Evolutionary conservation across 2,329 filamentous ascomycete genomes (phyloP), one percentile per base, ranked within the genome.

Genomic region (Colletotrichum sp.): DNA sequence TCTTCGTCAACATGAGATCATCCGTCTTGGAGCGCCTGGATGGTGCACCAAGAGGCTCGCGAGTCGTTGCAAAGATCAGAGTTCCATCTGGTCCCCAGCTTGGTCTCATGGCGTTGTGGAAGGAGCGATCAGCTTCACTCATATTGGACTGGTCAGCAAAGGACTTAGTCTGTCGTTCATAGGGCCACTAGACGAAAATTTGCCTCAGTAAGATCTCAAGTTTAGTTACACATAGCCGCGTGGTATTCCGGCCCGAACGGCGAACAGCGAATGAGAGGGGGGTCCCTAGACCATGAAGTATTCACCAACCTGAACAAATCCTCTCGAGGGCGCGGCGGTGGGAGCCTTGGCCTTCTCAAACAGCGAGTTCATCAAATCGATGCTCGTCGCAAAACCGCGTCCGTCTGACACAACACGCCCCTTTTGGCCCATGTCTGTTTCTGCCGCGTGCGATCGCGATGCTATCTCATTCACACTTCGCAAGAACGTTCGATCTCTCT

Each of bases 301-400:
- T 80, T 88, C 85, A 96, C 96, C 94, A 92, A 98, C 97, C 96
- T 98, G 90, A 73, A 90, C 93, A 85, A 96, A 94, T 82, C 94
- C 94, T 86, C 92, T 92, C 80, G 88, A 86, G 76, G 88, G 84
- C 43, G 88, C 85, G 78, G 87, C 88, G 69, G 86, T 85, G 78
- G 89, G 89, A 69, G 88, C 89, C 86, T 91, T 92, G 77, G 92
- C 89, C 84, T 94, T 91, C 83, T 94, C 94, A 85, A 97, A 98
- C 71, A 98, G 88, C 64, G 95, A 98, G 83, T 98, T 96, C 95
- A 98, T 98, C 83, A 98, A 88, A 87, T 98, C 97, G 85, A 98
- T 98, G 81, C 94, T 96, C 24, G 94, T 98, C 24, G 93, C 91
- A 84, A 98, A 96, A 1, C 94, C 93, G 78, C 91, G 91, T 70